These are phyloP conservation scores for Leccinellum luteum DNA, from an alignment of 768 basidiomycete genomes.

Conservation along the genomic window DNA sequence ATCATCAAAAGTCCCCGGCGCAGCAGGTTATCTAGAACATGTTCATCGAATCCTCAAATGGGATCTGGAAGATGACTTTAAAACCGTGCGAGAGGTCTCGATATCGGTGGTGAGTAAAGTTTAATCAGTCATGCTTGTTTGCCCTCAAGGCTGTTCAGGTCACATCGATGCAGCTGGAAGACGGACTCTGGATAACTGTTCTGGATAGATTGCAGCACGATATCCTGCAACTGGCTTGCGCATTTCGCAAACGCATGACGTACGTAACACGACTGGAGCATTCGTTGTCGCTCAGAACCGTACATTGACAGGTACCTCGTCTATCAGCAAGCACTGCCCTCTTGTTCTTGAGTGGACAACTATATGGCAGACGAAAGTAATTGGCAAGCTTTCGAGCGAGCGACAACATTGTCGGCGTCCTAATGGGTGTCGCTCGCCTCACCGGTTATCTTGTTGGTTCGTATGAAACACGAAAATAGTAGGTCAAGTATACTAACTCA, in stretches of 20 bases:
- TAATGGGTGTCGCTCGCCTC: conserved; percentile 82
- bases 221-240: conserved; percentile 44
- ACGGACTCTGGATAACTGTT: conserved; percentile 34
- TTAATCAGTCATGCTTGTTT: conserved; percentile 8
- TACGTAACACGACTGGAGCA: conserved; percentile 36
- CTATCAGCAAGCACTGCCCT: conserved; percentile 61
- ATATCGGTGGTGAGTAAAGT: conserved; percentile 53
- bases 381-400: conserved; percentile 49
- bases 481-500: conserved; percentile 6
- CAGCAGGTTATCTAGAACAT: conserved; percentile 40
- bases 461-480: conserved; percentile 22
- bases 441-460: conserved; percentile 55
- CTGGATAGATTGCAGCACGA: conserved; percentile 39
- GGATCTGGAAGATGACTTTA: conserved; percentile 73
- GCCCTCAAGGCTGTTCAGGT: conserved; percentile 38
- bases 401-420: conserved; percentile 78
- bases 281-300: conserved; percentile 16
- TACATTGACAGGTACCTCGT: conserved; percentile 58
- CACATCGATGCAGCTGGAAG: conserved; percentile 43
- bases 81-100: conserved; percentile 79
- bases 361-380: conserved; percentile 41
- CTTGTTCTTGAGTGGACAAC: conserved; percentile 32
- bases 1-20: conserved; percentile 54
- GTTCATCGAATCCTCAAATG: conserved; percentile 54
- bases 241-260: conserved; percentile 69